These are phyloP conservation scores for Deinandra increscens DNA, from an alignment of 129 eudicot species.

Conservation along the genomic window DNA sequence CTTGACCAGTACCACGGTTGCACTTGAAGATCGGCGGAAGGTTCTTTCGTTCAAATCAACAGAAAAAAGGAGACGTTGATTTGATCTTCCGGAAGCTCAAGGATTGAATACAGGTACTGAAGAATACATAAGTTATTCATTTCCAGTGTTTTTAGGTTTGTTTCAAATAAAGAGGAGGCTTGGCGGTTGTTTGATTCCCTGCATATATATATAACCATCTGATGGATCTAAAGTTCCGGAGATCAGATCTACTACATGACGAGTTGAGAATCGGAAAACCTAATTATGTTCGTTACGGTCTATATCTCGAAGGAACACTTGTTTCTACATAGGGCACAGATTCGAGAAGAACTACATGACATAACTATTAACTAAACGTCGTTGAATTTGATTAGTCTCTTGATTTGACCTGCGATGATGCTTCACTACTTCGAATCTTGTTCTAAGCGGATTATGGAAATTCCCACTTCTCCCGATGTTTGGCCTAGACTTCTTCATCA, in stretches of 20 bases:
- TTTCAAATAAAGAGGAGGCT: background rate
- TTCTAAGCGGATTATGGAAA: conserved; percentile 5
- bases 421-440: conserved; percentile 14
- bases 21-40: conserved; percentile 19
- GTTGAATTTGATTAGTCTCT: too few species aligned
- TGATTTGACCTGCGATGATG: too few species aligned
- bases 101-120: conserved; percentile 28
- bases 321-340: conserved; percentile 13
- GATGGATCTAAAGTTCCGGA: conserved; percentile 12
- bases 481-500: conserved; percentile 3
- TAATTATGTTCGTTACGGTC: background rate
- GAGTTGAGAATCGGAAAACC: conserved; percentile 16
- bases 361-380: background rate
- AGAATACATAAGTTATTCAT: conserved; percentile 17
- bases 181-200: conserved; percentile 8
- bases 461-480: background rate
- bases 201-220: background rate
- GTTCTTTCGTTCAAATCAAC: background rate
- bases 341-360: conserved; percentile 4
- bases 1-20: background rate
- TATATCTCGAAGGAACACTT: conserved; percentile 12
- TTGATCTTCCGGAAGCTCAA: conserved; percentile 14
- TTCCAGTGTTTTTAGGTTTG: conserved; percentile 27
- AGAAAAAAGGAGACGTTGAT: conserved; percentile 14
- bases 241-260: conserved; percentile 23